phyloP scores from a whole-genome alignment of 371 early-diverging fungal species.

The Sporodiniella umbellata region DNA sequence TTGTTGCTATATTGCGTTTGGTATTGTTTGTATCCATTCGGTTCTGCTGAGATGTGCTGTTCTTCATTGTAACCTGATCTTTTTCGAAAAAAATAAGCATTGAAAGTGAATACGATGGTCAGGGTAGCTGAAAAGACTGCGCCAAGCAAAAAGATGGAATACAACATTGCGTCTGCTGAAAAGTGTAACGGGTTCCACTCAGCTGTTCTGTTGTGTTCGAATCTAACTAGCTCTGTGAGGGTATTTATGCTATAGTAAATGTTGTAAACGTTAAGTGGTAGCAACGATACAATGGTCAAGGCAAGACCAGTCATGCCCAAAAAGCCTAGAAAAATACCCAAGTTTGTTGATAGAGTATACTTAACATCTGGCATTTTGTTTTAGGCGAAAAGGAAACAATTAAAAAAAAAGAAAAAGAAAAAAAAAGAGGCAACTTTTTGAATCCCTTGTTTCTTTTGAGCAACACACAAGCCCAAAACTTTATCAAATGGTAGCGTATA shows the following conservation, averaged over 20 bases:
- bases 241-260: slow-evolving; percentile 9
- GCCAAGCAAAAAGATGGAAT: slow-evolving; percentile 10
- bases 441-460: neutral
- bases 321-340: slow-evolving; percentile 18
- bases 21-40: neutral
- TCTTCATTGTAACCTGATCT: neutral
- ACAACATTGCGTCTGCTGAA: slow-evolving; percentile 6
- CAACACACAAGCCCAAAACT: neutral
- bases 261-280: slow-evolving; percentile 23
- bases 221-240: slow-evolving; percentile 2
- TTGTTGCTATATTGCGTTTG: neutral
- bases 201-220: slow-evolving; percentile 8
- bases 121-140: slow-evolving; percentile 9
- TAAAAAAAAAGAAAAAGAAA: neutral
- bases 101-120: slow-evolving; percentile 6
- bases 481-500: no score
- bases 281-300: slow-evolving; percentile 15
- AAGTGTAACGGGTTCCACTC: slow-evolving; percentile 2
- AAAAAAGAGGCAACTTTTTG: slow-evolving; percentile 1
- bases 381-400: neutral
- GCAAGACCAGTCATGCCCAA: slow-evolving; percentile 25
- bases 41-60: slow-evolving; percentile 1
- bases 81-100: slow-evolving; percentile 8
- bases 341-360: neutral
- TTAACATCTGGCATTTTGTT: neutral